phyloP scores from a whole-genome alignment of 2,329 filamentous ascomycete genomes.

The Colletotrichum liriopes region DNA sequence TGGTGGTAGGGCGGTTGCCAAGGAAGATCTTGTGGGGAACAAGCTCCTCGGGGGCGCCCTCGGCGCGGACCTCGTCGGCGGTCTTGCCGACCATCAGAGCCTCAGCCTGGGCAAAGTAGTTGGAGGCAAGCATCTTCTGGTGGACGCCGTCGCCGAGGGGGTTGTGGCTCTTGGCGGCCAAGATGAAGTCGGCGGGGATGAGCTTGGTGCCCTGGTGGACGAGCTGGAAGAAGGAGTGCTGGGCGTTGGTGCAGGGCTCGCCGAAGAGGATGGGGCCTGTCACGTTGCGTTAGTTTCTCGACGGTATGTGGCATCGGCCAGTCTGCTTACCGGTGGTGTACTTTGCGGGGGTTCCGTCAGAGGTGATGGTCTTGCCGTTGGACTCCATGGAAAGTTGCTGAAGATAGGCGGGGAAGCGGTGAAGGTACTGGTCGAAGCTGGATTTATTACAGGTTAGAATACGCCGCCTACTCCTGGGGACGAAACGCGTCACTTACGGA shows the following conservation, averaged over 20 bases:
- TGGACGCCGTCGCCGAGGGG: slow-evolving; percentile 92
- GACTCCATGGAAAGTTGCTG: slow-evolving; percentile 99
- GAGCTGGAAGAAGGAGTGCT: slow-evolving; percentile 99
- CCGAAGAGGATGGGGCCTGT: slow-evolving; percentile 90
- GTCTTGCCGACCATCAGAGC: slow-evolving; percentile 94
- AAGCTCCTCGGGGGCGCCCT: slow-evolving; percentile 81
- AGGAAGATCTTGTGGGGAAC: slow-evolving; percentile 99
- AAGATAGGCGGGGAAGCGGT: slow-evolving; percentile 98
- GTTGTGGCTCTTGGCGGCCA: slow-evolving; percentile 97
- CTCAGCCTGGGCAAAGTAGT: slow-evolving; percentile 92
- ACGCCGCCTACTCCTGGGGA: no score
- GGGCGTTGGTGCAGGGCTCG: slow-evolving; percentile 98
- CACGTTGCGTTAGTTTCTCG: slow-evolving; percentile 15
- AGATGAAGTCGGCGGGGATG: slow-evolving; percentile 97
- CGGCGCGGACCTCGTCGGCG: slow-evolving; percentile 82
- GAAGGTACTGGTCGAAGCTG: slow-evolving; percentile 98
- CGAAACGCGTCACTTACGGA: slow-evolving; percentile 74
- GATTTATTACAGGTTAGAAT: slow-evolving; percentile 5
- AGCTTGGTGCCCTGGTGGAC: slow-evolving; percentile 99
- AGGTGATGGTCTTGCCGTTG: slow-evolving; percentile 96
- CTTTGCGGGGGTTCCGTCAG: slow-evolving; percentile 90
- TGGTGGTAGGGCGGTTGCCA: slow-evolving; percentile 96
- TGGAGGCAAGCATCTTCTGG: slow-evolving; percentile 95
- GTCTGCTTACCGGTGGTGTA: slow-evolving; percentile 83
- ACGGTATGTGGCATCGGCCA: neutral